Evolutionary conservation across 1,284 basidiomycete genomes (phyloP).

Genomic region (Boletus mariae): DNA sequence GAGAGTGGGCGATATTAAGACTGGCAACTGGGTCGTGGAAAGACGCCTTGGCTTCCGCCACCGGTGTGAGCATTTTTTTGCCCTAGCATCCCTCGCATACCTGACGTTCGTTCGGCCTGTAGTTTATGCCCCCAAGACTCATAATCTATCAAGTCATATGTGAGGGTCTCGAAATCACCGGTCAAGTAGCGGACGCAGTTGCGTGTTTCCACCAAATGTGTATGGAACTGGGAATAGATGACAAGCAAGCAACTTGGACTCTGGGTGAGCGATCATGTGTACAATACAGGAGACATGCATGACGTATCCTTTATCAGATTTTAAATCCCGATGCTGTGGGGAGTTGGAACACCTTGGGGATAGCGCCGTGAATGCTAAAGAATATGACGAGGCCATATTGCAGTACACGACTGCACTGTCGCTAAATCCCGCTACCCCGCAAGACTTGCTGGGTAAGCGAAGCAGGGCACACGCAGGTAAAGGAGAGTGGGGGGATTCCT

Average conservation of each 20-base stretch:
- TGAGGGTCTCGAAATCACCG: not conserved
- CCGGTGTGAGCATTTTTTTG: not conserved
- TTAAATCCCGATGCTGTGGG: not conserved
- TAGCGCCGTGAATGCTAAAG: not conserved
- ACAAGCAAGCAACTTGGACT: too few relatives aligned
- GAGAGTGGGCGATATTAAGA: too few relatives aligned
- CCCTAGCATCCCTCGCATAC: not conserved
- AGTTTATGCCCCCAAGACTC: slow-evolving; percentile 1
- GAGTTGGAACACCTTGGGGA: not conserved
- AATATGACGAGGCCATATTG: not conserved
- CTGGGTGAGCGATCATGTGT: too few relatives aligned
- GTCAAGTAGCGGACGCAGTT: not conserved
- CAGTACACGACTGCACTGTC: not conserved
- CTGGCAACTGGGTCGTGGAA: slow-evolving; percentile 6
- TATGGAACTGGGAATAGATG: too few relatives aligned
- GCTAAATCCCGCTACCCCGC: not conserved
- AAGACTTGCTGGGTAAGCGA: too few relatives aligned
- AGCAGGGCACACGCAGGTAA: too few relatives aligned
- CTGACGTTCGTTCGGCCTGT: not conserved
- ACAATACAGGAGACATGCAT: too few relatives aligned
- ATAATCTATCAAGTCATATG: not conserved
- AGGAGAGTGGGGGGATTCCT: not conserved
- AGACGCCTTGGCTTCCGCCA: not conserved
- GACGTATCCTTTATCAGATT: too few relatives aligned
- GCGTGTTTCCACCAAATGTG: too few relatives aligned